Conservation (phyloP, 768 basidiomycete species). For the Tylopilus sp. region DNA sequence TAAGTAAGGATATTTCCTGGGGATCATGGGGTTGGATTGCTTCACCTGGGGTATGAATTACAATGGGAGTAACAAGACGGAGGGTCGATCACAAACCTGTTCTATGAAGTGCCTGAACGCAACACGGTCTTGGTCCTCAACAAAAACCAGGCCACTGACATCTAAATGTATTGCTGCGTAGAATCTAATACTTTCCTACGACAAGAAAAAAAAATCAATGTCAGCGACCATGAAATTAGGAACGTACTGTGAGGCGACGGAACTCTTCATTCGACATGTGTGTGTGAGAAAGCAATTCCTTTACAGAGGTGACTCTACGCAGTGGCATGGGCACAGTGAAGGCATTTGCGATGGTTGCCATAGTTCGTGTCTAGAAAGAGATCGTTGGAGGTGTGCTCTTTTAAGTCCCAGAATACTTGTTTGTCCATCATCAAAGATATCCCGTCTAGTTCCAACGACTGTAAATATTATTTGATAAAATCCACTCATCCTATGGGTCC, state of each 20-base stretch:
- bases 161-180: not conserved
- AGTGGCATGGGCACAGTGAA: not conserved
- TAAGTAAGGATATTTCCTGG: conserved; percentile 7
- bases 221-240: not conserved
- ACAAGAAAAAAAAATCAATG: not conserved
- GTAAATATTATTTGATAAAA: not conserved
- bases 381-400: not conserved
- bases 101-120: conserved; percentile 11
- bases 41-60: conserved; percentile 8
- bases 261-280: not conserved
- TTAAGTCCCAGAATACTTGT: conserved; percentile 2
- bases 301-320: not conserved
- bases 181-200: conserved; percentile 1
- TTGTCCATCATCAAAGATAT: conserved; percentile 1
- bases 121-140: conserved; percentile 12
- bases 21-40: conserved; percentile 8
- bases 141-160: not conserved
- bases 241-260: conserved; percentile 7
- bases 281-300: not conserved
- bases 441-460: not conserved
- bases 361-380: not conserved
- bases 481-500: conserved; percentile 5
- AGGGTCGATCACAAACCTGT: conserved; percentile 3
- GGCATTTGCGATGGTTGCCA: not conserved
- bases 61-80: not conserved